Conservation (phyloP, 805 yeast genomes). For the Myxozyma neotropica region DNA sequence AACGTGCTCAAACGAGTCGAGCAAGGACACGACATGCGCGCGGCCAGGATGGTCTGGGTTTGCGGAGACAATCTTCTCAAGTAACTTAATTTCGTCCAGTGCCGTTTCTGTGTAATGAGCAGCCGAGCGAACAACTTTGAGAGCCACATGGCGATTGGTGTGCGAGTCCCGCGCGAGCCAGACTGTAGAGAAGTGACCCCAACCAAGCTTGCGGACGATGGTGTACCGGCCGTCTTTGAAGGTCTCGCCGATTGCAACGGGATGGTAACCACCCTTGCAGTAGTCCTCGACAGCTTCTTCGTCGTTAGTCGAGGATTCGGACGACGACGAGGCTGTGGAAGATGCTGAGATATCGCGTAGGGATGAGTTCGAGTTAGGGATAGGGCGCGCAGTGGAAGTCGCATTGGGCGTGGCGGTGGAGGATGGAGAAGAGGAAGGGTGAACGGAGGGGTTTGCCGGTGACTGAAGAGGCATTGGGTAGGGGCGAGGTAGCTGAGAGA, state of each 20-base stretch:
- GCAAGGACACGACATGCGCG: constrained; percentile 71
- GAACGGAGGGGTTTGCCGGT: constrained; percentile 8
- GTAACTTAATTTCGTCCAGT: constrained; percentile 81
- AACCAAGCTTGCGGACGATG: constrained; percentile 86
- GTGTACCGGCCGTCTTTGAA: constrained; percentile 77
- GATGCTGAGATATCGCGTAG: constrained; percentile 15
- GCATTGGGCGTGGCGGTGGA: constrained; percentile 12
- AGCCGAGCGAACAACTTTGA: constrained; percentile 91
- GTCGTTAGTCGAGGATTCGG: constrained; percentile 43
- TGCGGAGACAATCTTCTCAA: constrained; percentile 62
- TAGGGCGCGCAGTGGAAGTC: constrained; percentile 14
- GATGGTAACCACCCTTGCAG: constrained; percentile 93
- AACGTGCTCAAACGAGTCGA: constrained; percentile 80
- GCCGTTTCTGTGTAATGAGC: constrained; percentile 92
- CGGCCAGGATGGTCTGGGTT: constrained; percentile 78
- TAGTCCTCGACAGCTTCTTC: constrained; percentile 90
- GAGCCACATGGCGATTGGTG: constrained; percentile 73
- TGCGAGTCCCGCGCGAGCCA: constrained; percentile 77
- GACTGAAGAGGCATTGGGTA: constrained; percentile 10
- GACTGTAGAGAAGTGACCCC: constrained; percentile 98
- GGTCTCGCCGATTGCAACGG: constrained; percentile 83
- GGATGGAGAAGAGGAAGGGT: constrained; percentile 5
- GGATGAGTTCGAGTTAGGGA: constrained; percentile 9
- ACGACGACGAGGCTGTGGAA: constrained; percentile 12
- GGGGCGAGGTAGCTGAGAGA: constrained; percentile 7